Evolutionary conservation across 352 stramenopile species (phyloP), one percentile per base, ranked within the genome.

Genomic region (Phytopythium aichiense): DNA sequence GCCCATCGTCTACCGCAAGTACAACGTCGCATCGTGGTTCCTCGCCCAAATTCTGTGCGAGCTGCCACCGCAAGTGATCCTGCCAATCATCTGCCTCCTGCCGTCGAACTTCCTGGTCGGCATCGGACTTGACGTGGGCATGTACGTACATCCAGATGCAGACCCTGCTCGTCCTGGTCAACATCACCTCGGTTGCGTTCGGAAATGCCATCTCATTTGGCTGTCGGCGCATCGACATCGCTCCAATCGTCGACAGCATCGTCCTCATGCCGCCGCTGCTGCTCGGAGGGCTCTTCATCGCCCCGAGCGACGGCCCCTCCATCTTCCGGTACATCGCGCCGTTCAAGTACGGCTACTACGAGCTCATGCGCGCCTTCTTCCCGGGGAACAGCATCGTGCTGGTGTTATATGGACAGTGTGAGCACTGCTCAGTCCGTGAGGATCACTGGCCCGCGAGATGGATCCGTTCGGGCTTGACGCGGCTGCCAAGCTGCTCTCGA

Each of bases 181-280:
- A 74, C 56, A 82, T 74, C 38, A 43, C 67, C 0, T 75, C 69
- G 12, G 68, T 81, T 20, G 75, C 68, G 0, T 68, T 87, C 12
- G 77, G 75, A 9, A 81, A 84, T 64, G 69, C 69, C 61, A 74
- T 87, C 31, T 78, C 71, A 30, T 85, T 75, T 31, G 16, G 81
- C 20, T 68, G 61, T 51, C 68, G 67, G 0, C 65, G 71, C 11
- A 68, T 77, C 2, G 71, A 81, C 48, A 67, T 87, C 13, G 74
- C 71, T 4, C 74, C 68, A 51, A 64, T 87, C 31, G 43, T 77
- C 5, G 74, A 69, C 15, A 69, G 71, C 23, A 64, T 81, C 6
- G 56, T 73, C 0, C 52, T 83, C 6, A 71, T 84, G 53, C 77
- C 75, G 50, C 68, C 84, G 16, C 25, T 87, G 50, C 55, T 87